Evolutionary conservation across 192 early-diverging fungal genomes (phyloP).

Genomic region (Linnemannia zychae): DNA sequence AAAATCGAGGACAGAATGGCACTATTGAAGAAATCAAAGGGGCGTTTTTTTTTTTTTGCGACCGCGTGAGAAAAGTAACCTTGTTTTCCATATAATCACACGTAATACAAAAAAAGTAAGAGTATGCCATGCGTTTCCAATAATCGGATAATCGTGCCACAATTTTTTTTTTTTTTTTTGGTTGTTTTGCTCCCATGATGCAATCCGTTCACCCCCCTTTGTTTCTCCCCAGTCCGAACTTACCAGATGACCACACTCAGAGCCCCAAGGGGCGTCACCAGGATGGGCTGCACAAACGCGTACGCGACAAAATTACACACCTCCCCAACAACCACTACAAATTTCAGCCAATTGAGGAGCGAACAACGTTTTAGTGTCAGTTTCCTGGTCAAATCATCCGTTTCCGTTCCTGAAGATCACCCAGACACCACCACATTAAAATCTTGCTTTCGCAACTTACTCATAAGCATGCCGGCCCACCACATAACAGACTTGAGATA

Average conservation of each 20-base stretch:
- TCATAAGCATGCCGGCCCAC: conserved; percentile 69
- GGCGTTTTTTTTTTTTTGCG: not conserved
- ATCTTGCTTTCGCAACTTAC: conserved; percentile 31
- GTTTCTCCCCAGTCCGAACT: not conserved
- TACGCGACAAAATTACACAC: conserved; percentile 95
- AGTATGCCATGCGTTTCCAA: not conserved
- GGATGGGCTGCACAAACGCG: conserved; percentile 91
- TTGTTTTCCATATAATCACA: not conserved
- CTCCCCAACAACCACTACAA: conserved; percentile 88
- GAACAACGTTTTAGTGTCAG: not conserved
- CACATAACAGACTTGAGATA: conserved; percentile 67
- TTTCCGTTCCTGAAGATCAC: not conserved
- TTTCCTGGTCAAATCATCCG: no score
- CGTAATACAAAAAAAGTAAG: conserved; percentile 1
- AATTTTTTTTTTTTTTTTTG: not conserved
- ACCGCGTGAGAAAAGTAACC: not conserved
- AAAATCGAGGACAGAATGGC: conserved; percentile 90
- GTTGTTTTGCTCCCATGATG: not conserved
- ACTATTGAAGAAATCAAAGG: conserved; percentile 28
- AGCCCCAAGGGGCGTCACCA: conserved; percentile 95
- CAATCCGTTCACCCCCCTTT: not conserved
- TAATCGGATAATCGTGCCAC: not conserved
- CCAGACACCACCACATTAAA: not conserved
- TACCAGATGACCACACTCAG: conserved; percentile 86
- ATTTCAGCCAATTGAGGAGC: conserved; percentile 8